phyloP scores from a whole-genome alignment of 305 asterid genomes.

The Striga hermonthica region DNA sequence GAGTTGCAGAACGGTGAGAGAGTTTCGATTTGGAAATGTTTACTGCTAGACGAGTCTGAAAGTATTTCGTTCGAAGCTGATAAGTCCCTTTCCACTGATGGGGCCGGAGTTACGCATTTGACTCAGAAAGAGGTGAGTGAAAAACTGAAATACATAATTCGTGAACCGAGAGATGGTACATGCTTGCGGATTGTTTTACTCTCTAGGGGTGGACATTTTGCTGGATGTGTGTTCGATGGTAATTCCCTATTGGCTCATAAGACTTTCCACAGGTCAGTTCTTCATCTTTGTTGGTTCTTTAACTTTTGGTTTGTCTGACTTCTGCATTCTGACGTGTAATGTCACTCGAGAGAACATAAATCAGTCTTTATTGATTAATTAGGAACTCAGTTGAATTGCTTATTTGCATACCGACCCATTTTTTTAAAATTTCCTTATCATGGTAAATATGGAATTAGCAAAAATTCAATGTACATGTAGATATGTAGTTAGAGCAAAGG shows the following conservation, averaged over 20 bases:
- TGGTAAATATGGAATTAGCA: conserved; percentile 1
- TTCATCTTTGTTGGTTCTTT: conserved; percentile 20
- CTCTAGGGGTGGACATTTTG: conserved; percentile 93
- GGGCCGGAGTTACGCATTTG: conserved; percentile 38
- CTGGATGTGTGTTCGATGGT: conserved; percentile 95
- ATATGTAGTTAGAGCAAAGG: conserved; percentile 95
- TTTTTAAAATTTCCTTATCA: background rate
- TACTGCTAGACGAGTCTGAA: conserved; percentile 64
- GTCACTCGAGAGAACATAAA: conserved; percentile 14
- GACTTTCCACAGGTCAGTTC: conserved; percentile 90
- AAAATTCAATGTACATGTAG: conserved; percentile 35
- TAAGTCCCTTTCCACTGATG: conserved; percentile 39
- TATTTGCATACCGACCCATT: background rate
- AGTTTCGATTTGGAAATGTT: conserved; percentile 68
- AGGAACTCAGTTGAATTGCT: conserved; percentile 8
- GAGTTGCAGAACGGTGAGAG: conserved; percentile 67
- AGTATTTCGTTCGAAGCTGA: conserved; percentile 50
- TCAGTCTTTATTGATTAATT: background rate
- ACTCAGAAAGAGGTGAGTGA: conserved; percentile 58
- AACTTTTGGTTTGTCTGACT: background rate
- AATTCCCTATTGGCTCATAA: conserved; percentile 70
- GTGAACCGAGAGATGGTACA: conserved; percentile 69
- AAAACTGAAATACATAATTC: conserved; percentile 57
- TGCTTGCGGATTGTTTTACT: conserved; percentile 76
- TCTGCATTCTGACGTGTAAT: background rate